Percentiles rank a stretch among this genome's conserved stretches.
Evolutionary conservation across 441 rosid genomes (phyloP).

Genomic region (Aleurites moluccanus): DNA sequence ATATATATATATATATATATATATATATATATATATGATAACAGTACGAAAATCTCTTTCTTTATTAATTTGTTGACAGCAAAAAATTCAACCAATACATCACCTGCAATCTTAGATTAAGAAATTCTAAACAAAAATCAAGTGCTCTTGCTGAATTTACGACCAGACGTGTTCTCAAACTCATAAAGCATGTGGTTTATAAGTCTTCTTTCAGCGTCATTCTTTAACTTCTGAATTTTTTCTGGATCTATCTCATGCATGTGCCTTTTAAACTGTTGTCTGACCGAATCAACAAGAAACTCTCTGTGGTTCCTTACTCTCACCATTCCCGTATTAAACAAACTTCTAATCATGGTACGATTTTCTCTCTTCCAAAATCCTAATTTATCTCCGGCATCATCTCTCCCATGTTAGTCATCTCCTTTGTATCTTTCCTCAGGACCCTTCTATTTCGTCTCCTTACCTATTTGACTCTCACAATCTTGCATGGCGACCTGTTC

Average conservation of each 20-base stretch:
- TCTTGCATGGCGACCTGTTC: conserved; percentile 73
- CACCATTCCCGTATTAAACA: conserved; percentile 73
- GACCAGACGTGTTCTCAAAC: conserved; percentile 73
- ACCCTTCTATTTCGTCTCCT: conserved; percentile 75
- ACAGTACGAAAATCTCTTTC: background rate
- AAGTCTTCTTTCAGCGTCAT: conserved; percentile 95
- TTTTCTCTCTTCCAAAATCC: conserved; percentile 72
- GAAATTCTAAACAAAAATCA: conserved; percentile 22
- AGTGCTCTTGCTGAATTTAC: conserved; percentile 52
- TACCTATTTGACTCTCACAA: conserved; percentile 68
- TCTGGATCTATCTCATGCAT: conserved; percentile 85
- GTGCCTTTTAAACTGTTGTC: conserved; percentile 84
- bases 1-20: no score
- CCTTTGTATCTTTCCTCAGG: conserved; percentile 80
- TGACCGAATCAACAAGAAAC: conserved; percentile 74
- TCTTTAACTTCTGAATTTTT: conserved; percentile 88
- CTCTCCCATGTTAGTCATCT: conserved; percentile 47
- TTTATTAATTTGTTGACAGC: conserved; percentile 2
- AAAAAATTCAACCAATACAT: conserved; percentile 10
- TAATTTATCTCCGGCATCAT: conserved; percentile 53
- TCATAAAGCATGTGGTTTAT: conserved; percentile 87
- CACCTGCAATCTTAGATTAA: background rate
- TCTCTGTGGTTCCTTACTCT: conserved; percentile 66
- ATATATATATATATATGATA: no score
- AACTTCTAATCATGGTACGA: conserved; percentile 68